Evolutionary conservation across 1,284 basidiomycete species (phyloP), one percentile per base, ranked within the genome.

Genomic region (Trichosporon ovoides): DNA sequence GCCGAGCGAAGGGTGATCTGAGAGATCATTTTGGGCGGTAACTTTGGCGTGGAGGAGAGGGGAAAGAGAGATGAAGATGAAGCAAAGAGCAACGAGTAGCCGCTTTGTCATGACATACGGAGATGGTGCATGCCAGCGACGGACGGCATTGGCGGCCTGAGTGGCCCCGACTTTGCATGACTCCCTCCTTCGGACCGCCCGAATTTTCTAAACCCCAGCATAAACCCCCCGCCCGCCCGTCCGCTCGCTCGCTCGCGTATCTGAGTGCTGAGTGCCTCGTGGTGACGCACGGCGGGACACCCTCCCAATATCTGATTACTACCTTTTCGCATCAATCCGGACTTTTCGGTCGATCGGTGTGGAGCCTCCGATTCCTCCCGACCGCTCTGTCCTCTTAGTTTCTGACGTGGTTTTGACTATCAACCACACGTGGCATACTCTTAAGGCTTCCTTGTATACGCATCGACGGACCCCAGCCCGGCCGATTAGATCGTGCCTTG

Each of bases 131-230:
- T 48, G 24, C 43, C n/a, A n/a, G n/a, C n/a, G n/a, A 48, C 22
- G 22, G 43, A 48, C 43, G 43, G 43, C 43, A 48, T 48, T 48
- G 43, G 43, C 43, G 43, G 43, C 43, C 43, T 31, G 43, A 48
- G 43, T 48, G 43, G 43, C 43, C 43, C 43, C 43, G 43, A 28
- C 43, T 48, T 48, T 9, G n/a, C n/a, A n/a, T n/a, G n/a, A n/a
- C 28, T 31, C 28, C 22, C 24, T 31, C 43, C 43, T 48, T 48
- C 43, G 43, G 43, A 48, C 22, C 28, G 43, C 43, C 43, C 43
- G 43, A 48, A 28, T 48, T 48, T 48, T 48, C 43, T 48, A 9
- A 48, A 46, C 43, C 43, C 43, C 43, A 48, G 43, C 43, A 48
- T 22, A n/a, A 48, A 48, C 28, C 43, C 28, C 43, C 43, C 28